A percentile compares a stretch with the other conserved stretches of the same genome.
Conservation (phyloP, 2,329 filamentous ascomycete species). For the Tolypocladium nubicola region DNA sequence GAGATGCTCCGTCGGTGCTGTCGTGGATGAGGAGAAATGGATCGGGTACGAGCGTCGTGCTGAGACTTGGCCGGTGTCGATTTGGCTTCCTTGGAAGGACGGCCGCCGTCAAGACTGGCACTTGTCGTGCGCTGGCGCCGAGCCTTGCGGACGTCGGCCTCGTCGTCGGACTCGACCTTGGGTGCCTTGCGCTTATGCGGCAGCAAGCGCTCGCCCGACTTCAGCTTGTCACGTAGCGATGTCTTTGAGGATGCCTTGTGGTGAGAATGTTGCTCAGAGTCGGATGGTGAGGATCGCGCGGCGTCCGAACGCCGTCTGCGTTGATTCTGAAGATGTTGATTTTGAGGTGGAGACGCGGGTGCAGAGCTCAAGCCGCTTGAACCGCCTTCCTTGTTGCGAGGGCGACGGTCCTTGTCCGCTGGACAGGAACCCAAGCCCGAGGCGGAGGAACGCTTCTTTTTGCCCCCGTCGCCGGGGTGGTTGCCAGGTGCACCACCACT, state of each 20-base stretch:
- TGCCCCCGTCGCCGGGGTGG: conserved; percentile 22
- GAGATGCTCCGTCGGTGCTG: conserved; percentile 54
- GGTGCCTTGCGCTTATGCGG: conserved; percentile 43
- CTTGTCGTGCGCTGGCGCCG: conserved; percentile 43
- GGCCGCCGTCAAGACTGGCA: conserved; percentile 23
- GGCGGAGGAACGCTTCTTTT: conserved; percentile 37
- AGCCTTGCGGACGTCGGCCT: conserved; percentile 41
- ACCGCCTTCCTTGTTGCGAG: conserved; percentile 33
- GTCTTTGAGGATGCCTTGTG: conserved; percentile 31
- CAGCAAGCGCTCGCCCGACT: conserved; percentile 33
- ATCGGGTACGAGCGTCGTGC: conserved; percentile 28
- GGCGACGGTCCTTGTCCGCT: conserved; percentile 27
- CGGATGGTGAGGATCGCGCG: conserved; percentile 39
- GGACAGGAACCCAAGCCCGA: conserved; percentile 12
- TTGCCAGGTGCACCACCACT: conserved; percentile 16
- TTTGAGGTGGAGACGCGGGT: conserved; percentile 41
- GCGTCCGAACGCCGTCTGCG: conserved; percentile 24
- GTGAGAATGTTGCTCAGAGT: conserved; percentile 42
- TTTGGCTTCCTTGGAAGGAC: conserved; percentile 22
- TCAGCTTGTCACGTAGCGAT: conserved; percentile 35
- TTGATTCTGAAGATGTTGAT: conserved; percentile 18
- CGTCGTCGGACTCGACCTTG: conserved; percentile 47
- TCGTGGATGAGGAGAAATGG: conserved; percentile 48
- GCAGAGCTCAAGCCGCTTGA: conserved; percentile 50
- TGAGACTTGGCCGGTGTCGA: conserved; percentile 18